phyloP scores from a whole-genome alignment of 1,284 basidiomycete species.

The Rhodofomes roseus region DNA sequence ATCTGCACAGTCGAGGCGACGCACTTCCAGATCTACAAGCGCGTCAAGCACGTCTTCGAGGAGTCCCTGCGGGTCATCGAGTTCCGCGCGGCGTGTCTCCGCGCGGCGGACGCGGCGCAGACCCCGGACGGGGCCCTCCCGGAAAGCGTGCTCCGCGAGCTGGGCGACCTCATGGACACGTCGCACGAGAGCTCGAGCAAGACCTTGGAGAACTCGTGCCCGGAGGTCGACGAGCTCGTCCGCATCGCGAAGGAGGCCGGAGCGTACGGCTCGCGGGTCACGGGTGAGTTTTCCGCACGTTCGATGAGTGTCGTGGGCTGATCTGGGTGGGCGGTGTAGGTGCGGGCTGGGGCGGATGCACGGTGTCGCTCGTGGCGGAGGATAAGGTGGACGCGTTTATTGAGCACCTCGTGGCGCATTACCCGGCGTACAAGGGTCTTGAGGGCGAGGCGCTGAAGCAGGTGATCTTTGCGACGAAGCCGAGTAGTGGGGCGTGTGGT shows the following conservation, averaged over 20 bases:
- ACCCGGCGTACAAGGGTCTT: conserved; percentile 60
- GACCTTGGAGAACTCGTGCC: conserved; percentile 77
- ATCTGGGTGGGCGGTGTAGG: conserved; percentile 30
- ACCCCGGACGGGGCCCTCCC: conserved; percentile 13
- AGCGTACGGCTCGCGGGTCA: conserved; percentile 74
- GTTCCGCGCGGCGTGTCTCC: conserved; percentile 65
- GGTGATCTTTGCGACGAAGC: conserved; percentile 82
- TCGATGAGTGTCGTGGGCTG: background rate
- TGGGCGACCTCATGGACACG: conserved; percentile 77
- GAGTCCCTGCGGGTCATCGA: conserved; percentile 78
- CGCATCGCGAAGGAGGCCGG: conserved; percentile 61
- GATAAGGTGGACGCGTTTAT: conserved; percentile 69
- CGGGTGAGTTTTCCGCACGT: conserved; percentile 40
- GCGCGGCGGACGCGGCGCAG: conserved; percentile 24
- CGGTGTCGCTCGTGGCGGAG: conserved; percentile 77
- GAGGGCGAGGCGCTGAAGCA: conserved; percentile 59
- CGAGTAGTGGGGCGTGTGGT: conserved; percentile 82
- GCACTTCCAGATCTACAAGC: conserved; percentile 76
- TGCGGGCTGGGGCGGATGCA: conserved; percentile 91
- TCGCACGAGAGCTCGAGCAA: conserved; percentile 69
- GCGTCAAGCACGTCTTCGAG: conserved; percentile 72
- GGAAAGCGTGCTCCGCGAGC: conserved; percentile 34
- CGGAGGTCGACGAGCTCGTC: conserved; percentile 70
- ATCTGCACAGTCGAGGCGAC: conserved; percentile 61
- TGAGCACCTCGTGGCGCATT: conserved; percentile 51